Evolutionary conservation across 2,329 filamentous ascomycete genomes (phyloP).

Genomic region (Aspergillus novoparasiticus): DNA sequence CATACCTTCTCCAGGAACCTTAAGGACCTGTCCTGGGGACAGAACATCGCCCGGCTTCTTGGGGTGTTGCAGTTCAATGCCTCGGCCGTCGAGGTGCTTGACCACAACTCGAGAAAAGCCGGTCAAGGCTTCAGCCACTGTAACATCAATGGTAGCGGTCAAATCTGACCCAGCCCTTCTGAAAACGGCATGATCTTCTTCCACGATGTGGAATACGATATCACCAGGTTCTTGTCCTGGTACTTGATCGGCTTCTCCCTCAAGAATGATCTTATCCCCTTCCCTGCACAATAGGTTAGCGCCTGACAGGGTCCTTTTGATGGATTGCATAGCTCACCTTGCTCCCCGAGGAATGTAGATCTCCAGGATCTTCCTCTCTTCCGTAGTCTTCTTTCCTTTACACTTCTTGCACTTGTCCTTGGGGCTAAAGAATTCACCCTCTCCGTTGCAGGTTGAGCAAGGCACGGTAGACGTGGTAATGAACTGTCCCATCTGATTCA

Average conservation of each 20-base stretch:
- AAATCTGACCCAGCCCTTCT: constrained; percentile 82
- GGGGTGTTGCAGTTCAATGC: constrained; percentile 78
- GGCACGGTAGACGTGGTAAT: constrained; percentile 76
- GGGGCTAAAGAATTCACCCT: constrained; percentile 86
- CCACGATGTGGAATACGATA: constrained; percentile 84
- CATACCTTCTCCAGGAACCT: constrained; percentile 90
- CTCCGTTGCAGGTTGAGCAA: constrained; percentile 81
- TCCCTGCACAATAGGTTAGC: constrained; percentile 47
- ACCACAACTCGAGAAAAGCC: constrained; percentile 90
- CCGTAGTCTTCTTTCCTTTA: constrained; percentile 85
- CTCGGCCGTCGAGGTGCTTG: constrained; percentile 89
- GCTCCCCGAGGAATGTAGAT: constrained; percentile 92
- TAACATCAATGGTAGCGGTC: constrained; percentile 77
- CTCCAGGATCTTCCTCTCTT: constrained; percentile 92
- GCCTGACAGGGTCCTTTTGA: background rate
- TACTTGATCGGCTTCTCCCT: constrained; percentile 91
- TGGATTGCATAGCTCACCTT: constrained; percentile 46
- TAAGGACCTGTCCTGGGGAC: constrained; percentile 80
- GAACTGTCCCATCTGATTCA: constrained; percentile 83
- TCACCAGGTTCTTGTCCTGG: constrained; percentile 89
- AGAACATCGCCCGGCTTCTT: constrained; percentile 78
- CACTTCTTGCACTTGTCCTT: constrained; percentile 99
- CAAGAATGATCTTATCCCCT: constrained; percentile 85
- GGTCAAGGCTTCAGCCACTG: constrained; percentile 78
- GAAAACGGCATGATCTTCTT: constrained; percentile 80